Evolutionary conservation across 2,329 filamentous ascomycete species (phyloP), one percentile per base, ranked within the genome.

Genomic region (Eutypa lata): DNA sequence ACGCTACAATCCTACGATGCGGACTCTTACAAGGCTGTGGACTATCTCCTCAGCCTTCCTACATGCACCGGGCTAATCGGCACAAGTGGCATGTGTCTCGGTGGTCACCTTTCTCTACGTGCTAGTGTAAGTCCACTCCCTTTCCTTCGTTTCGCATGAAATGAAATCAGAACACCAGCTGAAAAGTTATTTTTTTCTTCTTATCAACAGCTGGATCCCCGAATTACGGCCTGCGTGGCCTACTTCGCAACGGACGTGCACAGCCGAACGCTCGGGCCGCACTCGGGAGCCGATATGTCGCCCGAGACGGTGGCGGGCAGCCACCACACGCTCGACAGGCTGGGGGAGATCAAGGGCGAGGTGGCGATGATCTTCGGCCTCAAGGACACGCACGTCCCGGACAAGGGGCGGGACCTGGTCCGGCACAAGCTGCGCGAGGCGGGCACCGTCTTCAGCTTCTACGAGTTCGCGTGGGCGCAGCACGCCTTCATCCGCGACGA

Each of bases 171-270:
- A 19, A 45, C 8, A 13, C 40, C 19, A 21, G 24, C 24, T 38
- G 22, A 16, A 26, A 24, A n/a, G 24, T 18, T 24, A 48, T 33
- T 38, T 14, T 7, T 18, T 38, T 16, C n/a, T 38, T 35, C 31
- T 6, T 24, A n/a, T n/a, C n/a, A 26, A 42, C 24, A 82, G 63
- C 79, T 97, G 47, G 91, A 97, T 70, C 78, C 82, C 21, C 82
- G 92, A 52, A 83, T 97, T 53, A 79, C 80, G 38, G 89, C 90
- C 28, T 85, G 86, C 37, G 88, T 96, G 28, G 87, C 90, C 69
- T 97, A 91, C 76, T 97, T 97, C 72, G 91, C 90, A 8, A 97
- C 92, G 7, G 93, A 97, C 73, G 86, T 97, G 49, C 93, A 97
- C 75, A 83, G 78, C 57, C 81, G 83, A 53, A 90, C 87, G 8